phyloP scores from a whole-genome alignment of 257 asterid genomes.

The Solanum tarijense region DNA sequence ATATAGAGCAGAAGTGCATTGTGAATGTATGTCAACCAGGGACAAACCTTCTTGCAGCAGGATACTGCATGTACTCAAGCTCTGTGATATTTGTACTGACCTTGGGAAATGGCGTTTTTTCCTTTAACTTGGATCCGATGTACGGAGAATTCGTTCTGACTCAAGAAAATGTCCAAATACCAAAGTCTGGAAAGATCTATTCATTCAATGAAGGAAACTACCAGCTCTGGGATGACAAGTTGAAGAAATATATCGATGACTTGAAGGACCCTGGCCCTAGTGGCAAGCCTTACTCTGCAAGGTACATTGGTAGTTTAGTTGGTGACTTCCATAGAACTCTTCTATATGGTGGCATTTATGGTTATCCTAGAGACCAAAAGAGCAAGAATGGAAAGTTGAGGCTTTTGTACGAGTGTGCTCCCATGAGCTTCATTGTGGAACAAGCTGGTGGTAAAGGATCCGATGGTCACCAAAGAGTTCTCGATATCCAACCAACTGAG shows the following conservation, averaged over 20 bases:
- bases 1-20: conserved; percentile 37
- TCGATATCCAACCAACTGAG: conserved; percentile 84
- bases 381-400: conserved; percentile 89
- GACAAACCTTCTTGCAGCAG: conserved; percentile 77
- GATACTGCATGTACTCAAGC: conserved; percentile 97
- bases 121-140: conserved; percentile 81
- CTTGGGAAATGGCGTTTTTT: conserved; percentile 67
- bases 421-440: conserved; percentile 90
- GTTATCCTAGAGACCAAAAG: conserved; percentile 71
- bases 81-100: conserved; percentile 67
- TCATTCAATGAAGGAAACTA: conserved; percentile 91
- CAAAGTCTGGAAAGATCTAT: conserved; percentile 73
- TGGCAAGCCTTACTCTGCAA: conserved; percentile 84
- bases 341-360: conserved; percentile 85
- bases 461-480: conserved; percentile 67
- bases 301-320: conserved; percentile 87
- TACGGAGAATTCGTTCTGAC: conserved; percentile 91
- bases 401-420: conserved; percentile 91
- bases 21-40: conserved; percentile 95
- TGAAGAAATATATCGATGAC: conserved; percentile 76
- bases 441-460: conserved; percentile 97
- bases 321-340: conserved; percentile 85
- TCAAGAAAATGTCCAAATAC: conserved; percentile 61
- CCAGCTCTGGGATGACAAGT: conserved; percentile 78
- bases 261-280: conserved; percentile 90